Conservation (phyloP, 1,284 basidiomycete genomes). For the Puccinia polysora region DNA sequence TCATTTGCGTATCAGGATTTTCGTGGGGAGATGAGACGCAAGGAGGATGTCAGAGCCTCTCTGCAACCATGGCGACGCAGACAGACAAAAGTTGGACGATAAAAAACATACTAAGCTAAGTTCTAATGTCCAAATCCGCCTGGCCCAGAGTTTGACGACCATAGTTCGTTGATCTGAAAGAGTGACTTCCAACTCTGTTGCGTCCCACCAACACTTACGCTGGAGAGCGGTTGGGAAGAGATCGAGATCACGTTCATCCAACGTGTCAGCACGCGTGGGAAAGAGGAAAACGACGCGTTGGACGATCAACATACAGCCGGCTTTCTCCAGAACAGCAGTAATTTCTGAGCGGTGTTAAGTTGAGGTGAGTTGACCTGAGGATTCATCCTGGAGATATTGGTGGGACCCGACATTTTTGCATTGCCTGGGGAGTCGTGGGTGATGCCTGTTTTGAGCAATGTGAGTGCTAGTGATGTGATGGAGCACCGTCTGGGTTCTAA, state of each 20-base stretch:
- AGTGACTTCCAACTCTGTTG: slow-evolving; percentile 78
- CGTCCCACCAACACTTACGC: slow-evolving; percentile 99
- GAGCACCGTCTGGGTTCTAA: slow-evolving; percentile 92
- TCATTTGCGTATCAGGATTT: too few relatives aligned
- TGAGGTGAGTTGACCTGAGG: slow-evolving; percentile 79
- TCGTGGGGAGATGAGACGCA: too few relatives aligned
- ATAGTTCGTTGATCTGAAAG: slow-evolving; percentile 58
- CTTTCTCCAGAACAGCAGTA: slow-evolving; percentile 97
- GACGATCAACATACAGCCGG: slow-evolving; percentile 66
- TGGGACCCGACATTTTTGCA: slow-evolving; percentile 48
- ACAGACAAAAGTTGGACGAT: too few relatives aligned
- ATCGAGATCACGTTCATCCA: background rate
- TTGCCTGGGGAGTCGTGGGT: slow-evolving; percentile 60
- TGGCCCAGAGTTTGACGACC: slow-evolving; percentile 85
- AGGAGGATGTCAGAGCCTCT: too few relatives aligned
- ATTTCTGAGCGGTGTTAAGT: slow-evolving; percentile 95
- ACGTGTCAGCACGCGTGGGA: background rate
- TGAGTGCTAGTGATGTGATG: slow-evolving; percentile 95
- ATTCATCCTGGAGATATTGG: slow-evolving; percentile 54
- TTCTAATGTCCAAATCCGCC: slow-evolving; percentile 97
- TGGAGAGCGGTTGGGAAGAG: slow-evolving; percentile 51
- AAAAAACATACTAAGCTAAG: slow-evolving; percentile 81
- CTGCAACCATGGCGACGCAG: too few relatives aligned
- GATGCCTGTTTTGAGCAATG: slow-evolving; percentile 95
- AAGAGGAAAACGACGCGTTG: background rate